Percentiles rank a stretch among this genome's conserved stretches.
Evolutionary conservation across 148 eudicot genomes (phyloP).

Genomic region (Limonium bicolor): DNA sequence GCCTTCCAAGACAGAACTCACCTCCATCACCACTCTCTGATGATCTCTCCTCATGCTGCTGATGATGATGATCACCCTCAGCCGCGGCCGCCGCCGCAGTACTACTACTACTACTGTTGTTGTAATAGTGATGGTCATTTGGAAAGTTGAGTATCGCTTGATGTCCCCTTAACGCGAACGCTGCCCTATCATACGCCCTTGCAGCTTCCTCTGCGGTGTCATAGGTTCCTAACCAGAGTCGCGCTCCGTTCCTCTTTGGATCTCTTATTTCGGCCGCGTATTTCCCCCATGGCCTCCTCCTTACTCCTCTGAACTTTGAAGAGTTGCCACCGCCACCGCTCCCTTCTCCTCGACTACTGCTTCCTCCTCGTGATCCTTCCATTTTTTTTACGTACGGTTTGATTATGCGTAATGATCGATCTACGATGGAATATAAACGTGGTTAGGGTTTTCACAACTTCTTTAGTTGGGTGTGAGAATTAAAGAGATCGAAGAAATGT

Average conservation of each 20-base stretch:
- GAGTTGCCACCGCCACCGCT: neutral
- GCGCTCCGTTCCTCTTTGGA: conserved; percentile 21
- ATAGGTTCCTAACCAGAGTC: conserved; percentile 38
- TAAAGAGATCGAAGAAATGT: too few species aligned
- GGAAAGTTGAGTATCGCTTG: conserved; percentile 36
- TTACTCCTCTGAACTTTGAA: conserved; percentile 18
- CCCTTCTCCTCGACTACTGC: neutral
- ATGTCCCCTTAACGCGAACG: conserved; percentile 18
- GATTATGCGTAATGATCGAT: too few species aligned
- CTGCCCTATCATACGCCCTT: conserved; percentile 32
- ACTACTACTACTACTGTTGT: neutral
- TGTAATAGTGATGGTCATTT: conserved; percentile 20
- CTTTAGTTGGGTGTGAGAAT: too few species aligned
- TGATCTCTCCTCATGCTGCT: too few species aligned
- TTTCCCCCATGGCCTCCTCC: conserved; percentile 31
- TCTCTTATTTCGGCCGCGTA: conserved; percentile 36
- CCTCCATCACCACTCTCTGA: neutral
- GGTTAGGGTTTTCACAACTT: too few species aligned
- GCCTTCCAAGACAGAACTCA: conserved; percentile 2
- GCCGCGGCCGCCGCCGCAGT: too few species aligned
- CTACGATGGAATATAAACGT: too few species aligned
- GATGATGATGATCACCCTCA: too few species aligned
- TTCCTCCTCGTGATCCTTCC: conserved; percentile 1
- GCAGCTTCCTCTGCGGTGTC: conserved; percentile 31
- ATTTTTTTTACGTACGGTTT: too few species aligned